Base-by-base conservation (phyloP, 106 monocot genomes). In the Platanthera zijinensis region DNA sequence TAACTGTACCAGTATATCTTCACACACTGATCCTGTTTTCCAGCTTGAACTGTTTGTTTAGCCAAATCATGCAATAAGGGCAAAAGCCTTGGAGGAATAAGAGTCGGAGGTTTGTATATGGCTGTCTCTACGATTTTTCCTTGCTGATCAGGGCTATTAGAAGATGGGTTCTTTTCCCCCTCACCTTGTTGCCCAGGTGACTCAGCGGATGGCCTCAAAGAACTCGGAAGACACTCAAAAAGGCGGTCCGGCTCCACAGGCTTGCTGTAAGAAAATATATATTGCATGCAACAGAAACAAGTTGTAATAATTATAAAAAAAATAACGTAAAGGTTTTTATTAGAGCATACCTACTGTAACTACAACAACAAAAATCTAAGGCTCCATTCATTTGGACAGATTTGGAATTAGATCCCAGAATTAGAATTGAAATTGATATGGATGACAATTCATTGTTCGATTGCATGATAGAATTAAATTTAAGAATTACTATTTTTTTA, bases 1-100 rank as follows among this genome's bases (percentile, higher is more conserved):
- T 57, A 52, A 45, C 17, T 6, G 52, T 82, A 93, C 96, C 87
- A 89, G 56, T 91, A 96, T 61, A 91, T 89, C 77, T 81, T 82
- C 61, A 83, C 73, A 74, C 93, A 93, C 14, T 93, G 86, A 28
- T 91, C 89, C 51, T 85, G 86, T 28, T 81, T 78, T 73, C 93
- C 96, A 80, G 91, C 85, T 83, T 91, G 89, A 78, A 93, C 84
- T 73, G 93, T 59, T 77, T 93, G 93, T 76, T 87, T 75, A 49
- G 91, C 87, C 52, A 96, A 77, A 63, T 89, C 87, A 87, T 90
- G 91, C 64, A 96, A 73, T 45, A 91, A 71, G 48, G 93, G 90
- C 79, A 93, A 79, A 75, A 90, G 75, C 78, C 87, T 89, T 66
- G 89, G 81, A 73, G 90, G 91, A 79, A 96, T 89, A 7, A 93